A percentile compares a stretch with the other conserved stretches of the same genome.
Conservation (phyloP, 2,329 filamentous ascomycete genomes). For the Tolypocladium album region DNA sequence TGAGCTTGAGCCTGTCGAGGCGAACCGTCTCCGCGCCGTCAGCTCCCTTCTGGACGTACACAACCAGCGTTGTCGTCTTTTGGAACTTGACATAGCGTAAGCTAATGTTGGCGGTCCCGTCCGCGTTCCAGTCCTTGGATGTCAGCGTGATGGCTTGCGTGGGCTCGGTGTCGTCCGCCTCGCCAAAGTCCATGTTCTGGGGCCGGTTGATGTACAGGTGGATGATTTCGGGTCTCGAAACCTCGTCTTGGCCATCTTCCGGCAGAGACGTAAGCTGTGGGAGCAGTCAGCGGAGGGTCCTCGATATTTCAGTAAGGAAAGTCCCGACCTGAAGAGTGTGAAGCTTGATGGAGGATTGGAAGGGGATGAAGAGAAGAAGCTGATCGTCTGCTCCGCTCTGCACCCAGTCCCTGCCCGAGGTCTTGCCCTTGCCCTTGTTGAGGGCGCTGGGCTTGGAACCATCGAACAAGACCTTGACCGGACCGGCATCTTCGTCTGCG, state of each 20-base stretch:
- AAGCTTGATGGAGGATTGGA: slow-evolving; percentile 78
- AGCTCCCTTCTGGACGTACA: slow-evolving; percentile 84
- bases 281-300: slow-evolving; percentile 8
- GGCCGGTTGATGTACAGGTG: slow-evolving; percentile 81
- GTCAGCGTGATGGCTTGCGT: slow-evolving; percentile 71
- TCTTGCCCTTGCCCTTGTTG: slow-evolving; percentile 44
- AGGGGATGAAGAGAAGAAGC: slow-evolving; percentile 84
- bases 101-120: slow-evolving; percentile 60
- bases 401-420: slow-evolving; percentile 63
- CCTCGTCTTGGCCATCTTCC: slow-evolving; percentile 58
- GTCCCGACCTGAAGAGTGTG: slow-evolving; percentile 60
- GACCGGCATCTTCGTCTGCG: slow-evolving; percentile 64
- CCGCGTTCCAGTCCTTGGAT: slow-evolving; percentile 69
- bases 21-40: slow-evolving; percentile 77
- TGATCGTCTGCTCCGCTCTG: slow-evolving; percentile 97
- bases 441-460: slow-evolving; percentile 53
- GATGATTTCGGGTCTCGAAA: slow-evolving; percentile 70
- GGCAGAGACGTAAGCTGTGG: slow-evolving; percentile 75
- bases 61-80: slow-evolving; percentile 72
- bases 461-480: slow-evolving; percentile 66
- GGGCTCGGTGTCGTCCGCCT: slow-evolving; percentile 75
- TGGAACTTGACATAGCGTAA: slow-evolving; percentile 97
- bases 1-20: slow-evolving; percentile 65
- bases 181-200: slow-evolving; percentile 88
- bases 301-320: not conserved